Evolutionary conservation across 345 rosid genomes (phyloP), one percentile per base, ranked within the genome.

Genomic region (Linum lewisii): DNA sequence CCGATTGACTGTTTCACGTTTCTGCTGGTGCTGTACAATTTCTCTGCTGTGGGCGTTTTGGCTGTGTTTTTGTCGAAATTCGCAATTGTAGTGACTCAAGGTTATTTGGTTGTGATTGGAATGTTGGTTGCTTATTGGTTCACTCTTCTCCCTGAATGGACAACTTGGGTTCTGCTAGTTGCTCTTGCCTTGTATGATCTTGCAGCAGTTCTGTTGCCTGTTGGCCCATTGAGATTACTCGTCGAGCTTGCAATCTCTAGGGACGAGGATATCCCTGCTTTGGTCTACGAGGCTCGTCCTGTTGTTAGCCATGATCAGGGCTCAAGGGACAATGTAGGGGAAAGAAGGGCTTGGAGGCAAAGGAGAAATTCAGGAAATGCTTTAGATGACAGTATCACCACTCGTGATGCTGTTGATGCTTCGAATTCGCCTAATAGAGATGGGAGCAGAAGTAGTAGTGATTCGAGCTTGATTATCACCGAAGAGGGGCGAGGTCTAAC

Each of bases 231-330:
- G 70, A 81, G 92, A 80, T 78, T 86, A 14, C 69, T 92, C 59
- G 98, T 92, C 6, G 96, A 92, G 82, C 92, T 88, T 68, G 98
- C 98, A 16, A 86, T 92, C 24, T 86, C 96, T 0, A 81, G 98
- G 69, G 96, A 92, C 68, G 98, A 92, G 73, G 96, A 92, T 74
- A 92, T 92, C 64, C 98, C 96, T 0, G 98, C 96, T 5, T 61
- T 92, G 70, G 96, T 92, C 26, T 92, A 92, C 0, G 96, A 88
- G 80, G 95, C 96, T 24, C 69, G 96, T 2, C 98, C 98, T 0
- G 88, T 91, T 50, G 72, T 68, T 4, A 66, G 57, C 65, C 69
- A 63, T n/a, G 79, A 88, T 57, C 61, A 80, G 0, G 63, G 63
- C 60, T 59, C 67, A 0, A 59, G 71, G 51, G 32, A 66, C 23